Conservation (phyloP, 2,329 filamentous ascomycete species). For the Epichloe festucae region DNA sequence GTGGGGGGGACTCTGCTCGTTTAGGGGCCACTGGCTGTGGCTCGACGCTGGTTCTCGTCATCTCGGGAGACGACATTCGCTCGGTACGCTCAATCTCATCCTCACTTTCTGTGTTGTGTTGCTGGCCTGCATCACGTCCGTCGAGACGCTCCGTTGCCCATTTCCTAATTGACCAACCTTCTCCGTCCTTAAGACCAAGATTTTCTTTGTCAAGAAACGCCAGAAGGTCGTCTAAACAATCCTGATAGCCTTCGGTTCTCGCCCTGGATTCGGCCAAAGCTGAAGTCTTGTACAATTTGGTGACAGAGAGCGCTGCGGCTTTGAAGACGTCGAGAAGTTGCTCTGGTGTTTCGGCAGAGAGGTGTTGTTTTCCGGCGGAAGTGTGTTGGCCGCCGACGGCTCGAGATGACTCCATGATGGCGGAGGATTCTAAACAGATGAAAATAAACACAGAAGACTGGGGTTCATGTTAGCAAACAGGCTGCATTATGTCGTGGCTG, state of each 20-base stretch:
- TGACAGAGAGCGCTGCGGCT: conserved; percentile 82
- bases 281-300: conserved; percentile 90
- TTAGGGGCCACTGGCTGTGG: conserved; percentile 19
- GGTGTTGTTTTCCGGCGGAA: conserved; percentile 17
- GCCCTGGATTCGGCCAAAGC: conserved; percentile 64
- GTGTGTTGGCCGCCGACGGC: conserved; percentile 6
- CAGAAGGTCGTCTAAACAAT: conserved; percentile 84
- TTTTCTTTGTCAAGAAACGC: conserved; percentile 71
- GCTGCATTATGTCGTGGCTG: background rate
- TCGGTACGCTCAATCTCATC: conserved; percentile 56
- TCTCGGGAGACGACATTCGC: conserved; percentile 43
- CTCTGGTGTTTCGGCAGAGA: conserved; percentile 34
- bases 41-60: conserved; percentile 34
- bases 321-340: conserved; percentile 81
- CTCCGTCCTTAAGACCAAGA: conserved; percentile 65
- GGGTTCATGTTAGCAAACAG: background rate
- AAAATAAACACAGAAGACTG: background rate
- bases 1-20: conserved; percentile 14
- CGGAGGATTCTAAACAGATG: background rate
- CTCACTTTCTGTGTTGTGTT: conserved; percentile 49
- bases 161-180: conserved; percentile 49
- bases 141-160: conserved; percentile 61
- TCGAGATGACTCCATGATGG: conserved; percentile 8
- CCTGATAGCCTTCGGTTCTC: conserved; percentile 75
- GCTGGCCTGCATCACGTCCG: conserved; percentile 40